phyloP scores from a whole-genome alignment of 352 stramenopile species.

The Achlya hypogyna region DNA sequence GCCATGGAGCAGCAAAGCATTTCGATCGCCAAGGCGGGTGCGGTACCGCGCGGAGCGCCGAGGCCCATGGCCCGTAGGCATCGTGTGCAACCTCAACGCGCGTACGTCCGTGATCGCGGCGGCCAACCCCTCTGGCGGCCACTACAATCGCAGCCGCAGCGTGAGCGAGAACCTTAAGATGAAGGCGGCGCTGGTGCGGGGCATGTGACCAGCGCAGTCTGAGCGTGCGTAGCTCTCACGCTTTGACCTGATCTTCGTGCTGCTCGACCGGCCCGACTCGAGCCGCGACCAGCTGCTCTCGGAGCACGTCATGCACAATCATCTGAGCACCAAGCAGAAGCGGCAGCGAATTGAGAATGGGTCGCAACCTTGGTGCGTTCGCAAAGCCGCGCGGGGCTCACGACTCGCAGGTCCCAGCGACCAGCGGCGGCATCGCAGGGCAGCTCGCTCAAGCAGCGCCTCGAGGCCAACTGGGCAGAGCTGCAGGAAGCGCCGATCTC shows the following conservation, averaged over 20 bases:
- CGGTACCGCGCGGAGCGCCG: not conserved
- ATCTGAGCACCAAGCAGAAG: conserved; percentile 32
- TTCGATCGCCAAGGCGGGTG: conserved; percentile 76
- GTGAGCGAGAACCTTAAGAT: conserved; percentile 97
- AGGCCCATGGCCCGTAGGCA: conserved; percentile 52
- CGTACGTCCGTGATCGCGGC: conserved; percentile 93
- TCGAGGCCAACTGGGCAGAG: conserved; percentile 39
- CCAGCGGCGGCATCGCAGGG: too few species aligned
- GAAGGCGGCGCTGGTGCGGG: conserved; percentile 73
- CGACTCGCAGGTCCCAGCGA: not conserved
- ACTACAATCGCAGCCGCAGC: conserved; percentile 93
- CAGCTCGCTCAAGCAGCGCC: conserved; percentile 38
- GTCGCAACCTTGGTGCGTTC: too few species aligned
- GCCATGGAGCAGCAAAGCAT: conserved; percentile 99
- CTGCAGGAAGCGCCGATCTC: conserved; percentile 44
- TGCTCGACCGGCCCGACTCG: conserved; percentile 91
- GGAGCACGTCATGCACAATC: conserved; percentile 92
- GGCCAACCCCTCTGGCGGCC: conserved; percentile 94
- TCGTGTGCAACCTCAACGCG: conserved; percentile 92
- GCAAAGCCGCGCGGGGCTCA: not conserved
- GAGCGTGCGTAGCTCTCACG: conserved; percentile 64
- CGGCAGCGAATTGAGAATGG: conserved; percentile 1
- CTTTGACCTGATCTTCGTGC: conserved; percentile 97
- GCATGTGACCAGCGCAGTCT: not conserved
- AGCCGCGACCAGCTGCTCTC: conserved; percentile 90